Percentiles rank a stretch among this genome's conserved stretches.
These are phyloP conservation scores for Persicaria tinctoria DNA, from an alignment of 148 eudicot species.

Conservation along the genomic window DNA sequence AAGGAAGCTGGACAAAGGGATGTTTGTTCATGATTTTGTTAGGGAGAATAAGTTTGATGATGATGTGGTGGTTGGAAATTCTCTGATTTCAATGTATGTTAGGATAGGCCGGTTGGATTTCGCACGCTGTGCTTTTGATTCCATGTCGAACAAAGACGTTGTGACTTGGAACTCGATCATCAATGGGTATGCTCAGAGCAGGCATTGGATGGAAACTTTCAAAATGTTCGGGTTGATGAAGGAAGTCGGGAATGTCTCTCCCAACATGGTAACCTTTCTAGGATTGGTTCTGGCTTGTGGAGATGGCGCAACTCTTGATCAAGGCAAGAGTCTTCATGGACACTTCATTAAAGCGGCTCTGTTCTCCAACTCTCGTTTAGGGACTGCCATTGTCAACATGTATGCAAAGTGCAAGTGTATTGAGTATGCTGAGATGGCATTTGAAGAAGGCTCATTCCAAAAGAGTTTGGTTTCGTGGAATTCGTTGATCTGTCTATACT, in stretches of 20 bases:
- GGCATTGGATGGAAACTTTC: constrained; percentile 26
- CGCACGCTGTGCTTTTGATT: constrained; percentile 20
- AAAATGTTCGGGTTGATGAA: constrained; percentile 23
- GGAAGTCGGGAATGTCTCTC: constrained; percentile 16
- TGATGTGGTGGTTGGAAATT: constrained; percentile 21
- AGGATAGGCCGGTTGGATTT: constrained; percentile 30
- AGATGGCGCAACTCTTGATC: constrained; percentile 20
- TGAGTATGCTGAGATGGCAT: constrained; percentile 26
- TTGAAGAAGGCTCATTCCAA: constrained; percentile 22
- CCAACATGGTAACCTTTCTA: constrained; percentile 27
- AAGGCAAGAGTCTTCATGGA: constrained; percentile 39
- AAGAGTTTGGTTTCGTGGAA: constrained; percentile 41
- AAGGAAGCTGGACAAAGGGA: constrained; percentile 26
- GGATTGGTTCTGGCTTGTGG: constrained; percentile 27
- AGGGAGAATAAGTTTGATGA: constrained; percentile 16
- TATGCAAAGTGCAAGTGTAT: constrained; percentile 33
- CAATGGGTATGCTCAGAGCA: constrained; percentile 29
- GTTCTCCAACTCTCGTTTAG: constrained; percentile 26
- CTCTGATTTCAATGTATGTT: constrained; percentile 31
- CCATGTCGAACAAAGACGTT: constrained; percentile 27
- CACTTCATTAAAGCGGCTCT: constrained; percentile 23
- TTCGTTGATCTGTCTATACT: constrained; percentile 27
- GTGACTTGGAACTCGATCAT: constrained; percentile 41
- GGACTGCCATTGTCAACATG: constrained; percentile 36
- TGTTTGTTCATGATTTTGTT: constrained; percentile 22